Base-by-base conservation (phyloP, 768 basidiomycete species). In the Boletus barrowsii region DNA sequence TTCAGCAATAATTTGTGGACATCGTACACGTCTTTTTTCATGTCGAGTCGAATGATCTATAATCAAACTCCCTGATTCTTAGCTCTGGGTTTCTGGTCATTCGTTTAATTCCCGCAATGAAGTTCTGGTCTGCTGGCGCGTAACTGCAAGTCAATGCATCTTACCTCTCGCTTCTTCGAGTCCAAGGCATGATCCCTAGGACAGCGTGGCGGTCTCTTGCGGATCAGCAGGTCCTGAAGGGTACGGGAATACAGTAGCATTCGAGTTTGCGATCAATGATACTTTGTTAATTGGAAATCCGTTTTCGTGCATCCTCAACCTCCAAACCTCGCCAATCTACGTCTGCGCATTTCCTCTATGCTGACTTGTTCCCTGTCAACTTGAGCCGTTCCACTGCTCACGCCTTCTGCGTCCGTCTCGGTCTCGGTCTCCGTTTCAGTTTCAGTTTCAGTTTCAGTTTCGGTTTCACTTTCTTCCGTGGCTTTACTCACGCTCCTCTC, bases 331-430 rank as follows among this genome's bases (percentile, higher is more conserved):
- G 83, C 86, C 51, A 86, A 66, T 45, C 88, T 72, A 64, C 81
- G 79, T 63, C 76, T 75, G 40, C 88, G 78, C 55, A 91, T 79
- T 62, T 87, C 87, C 50, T 90, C 89, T 33, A 87, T 60, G 57
- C 74, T 80, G 10, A 79, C 75, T 43, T 73, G 64, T 53, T 75
- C 76, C 40, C 63, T 61, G 40, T 62, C 53, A 24, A 42, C 53
- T 30, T 58, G 60, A 20, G 63, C 4, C 2, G 39, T 18, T 43
- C 48, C 39, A 26, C 37, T 24, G 9, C 37, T 36, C 17, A 42
- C 26, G 20, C 47, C 57, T 56, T 66, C 64, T 18, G 51, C 43
- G 36, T 66, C 74, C 20, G 70, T 72, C 30, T 77, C 78, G 3
- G 71, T 55, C 36, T 72, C 66, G 2, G 75, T n/a, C n/a, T n/a